Base-by-base conservation (phyloP, 1,284 basidiomycete species). In the Tilletia setariae region DNA sequence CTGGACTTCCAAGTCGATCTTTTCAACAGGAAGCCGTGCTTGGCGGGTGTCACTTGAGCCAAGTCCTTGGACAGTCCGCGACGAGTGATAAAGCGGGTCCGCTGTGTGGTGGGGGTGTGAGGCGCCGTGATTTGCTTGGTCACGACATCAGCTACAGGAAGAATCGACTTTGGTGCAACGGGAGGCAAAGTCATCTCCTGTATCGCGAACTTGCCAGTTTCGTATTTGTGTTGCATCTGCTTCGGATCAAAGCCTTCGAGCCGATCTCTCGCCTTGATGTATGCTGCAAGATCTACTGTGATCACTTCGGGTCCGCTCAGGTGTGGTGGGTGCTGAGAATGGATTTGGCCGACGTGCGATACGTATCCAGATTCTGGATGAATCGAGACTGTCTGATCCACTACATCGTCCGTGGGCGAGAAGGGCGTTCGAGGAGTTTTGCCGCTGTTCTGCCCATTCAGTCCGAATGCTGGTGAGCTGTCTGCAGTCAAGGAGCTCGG, bases 391-490 rank as follows among this genome's bases (percentile, higher is more conserved):
- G 63, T 68, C 25, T 66, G 66, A 28, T 76, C 73, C 16, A 44
- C 64, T 30, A 71, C 21, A 15, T 79, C 76, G n/a, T 78, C 74
- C 40, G 64, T 68, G 0, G 78, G 78, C 44, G 77, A 78, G 23
- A 68, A 77, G 1, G 78, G 78, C 23, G 78, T 79, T 28, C 74
- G 65, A 0, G 78, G 78, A 19, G 78, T 79, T 63, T 78, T 77
- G 72, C 70, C 67, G 16, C 64, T 65, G 23, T 56, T 64, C 61
- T 71, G 68, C 44, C 56, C 56, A 35, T 61, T 61, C 25, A 61
- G n/a, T 32, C 75, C 76, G 42, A 76, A 73, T 0, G 78, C 71
- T 0, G 78, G 78, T 8, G 78, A 79, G 70, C 75, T 79, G 11
- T 40, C 35, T 23, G 71, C 76, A 19, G 69, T 78, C 32, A 76